phyloP scores from a whole-genome alignment of 257 asterid genomes.

The Hygrophila difformis region DNA sequence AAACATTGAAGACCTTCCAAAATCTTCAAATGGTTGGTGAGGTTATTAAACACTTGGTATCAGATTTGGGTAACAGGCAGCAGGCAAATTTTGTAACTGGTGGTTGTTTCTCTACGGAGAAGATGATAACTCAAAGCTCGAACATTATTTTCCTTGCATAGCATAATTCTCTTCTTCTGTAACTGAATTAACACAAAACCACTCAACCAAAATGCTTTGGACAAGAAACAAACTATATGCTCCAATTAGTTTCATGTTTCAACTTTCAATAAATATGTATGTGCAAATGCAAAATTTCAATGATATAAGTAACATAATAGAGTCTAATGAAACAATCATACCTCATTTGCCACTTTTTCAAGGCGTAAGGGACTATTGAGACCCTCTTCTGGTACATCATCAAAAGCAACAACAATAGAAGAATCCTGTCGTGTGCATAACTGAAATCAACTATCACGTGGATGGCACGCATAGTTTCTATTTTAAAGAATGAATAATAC shows the following conservation, averaged over 20 bases:
- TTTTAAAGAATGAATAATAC: conserved; percentile 24
- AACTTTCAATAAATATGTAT: too few species aligned
- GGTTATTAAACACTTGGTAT: conserved; percentile 1
- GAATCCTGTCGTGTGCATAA: conserved; percentile 61
- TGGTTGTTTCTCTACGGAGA: too few species aligned
- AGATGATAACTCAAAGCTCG: too few species aligned
- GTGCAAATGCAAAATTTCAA: too few species aligned
- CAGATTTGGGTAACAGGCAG: too few species aligned
- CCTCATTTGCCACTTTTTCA: conserved; percentile 94
- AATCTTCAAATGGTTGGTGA: conserved; percentile 4
- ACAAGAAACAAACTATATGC: too few species aligned
- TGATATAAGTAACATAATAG: conserved; percentile 4
- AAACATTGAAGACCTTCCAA: conserved; percentile 12
- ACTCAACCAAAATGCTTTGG: too few species aligned
- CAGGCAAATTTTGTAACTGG: too few species aligned
- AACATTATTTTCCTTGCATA: too few species aligned
- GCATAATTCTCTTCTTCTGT: too few species aligned
- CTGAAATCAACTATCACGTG: neutral
- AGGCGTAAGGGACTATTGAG: conserved; percentile 80
- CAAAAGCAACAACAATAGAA: conserved; percentile 84
- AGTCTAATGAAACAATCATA: conserved; percentile 21
- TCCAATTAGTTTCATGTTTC: too few species aligned
- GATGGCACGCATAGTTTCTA: conserved; percentile 7
- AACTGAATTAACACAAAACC: too few species aligned
- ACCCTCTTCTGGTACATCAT: conserved; percentile 95